These are phyloP conservation scores for Aaosphaeria arxii DNA, from an alignment of 2,329 filamentous ascomycete genomes.

Conservation along the genomic window DNA sequence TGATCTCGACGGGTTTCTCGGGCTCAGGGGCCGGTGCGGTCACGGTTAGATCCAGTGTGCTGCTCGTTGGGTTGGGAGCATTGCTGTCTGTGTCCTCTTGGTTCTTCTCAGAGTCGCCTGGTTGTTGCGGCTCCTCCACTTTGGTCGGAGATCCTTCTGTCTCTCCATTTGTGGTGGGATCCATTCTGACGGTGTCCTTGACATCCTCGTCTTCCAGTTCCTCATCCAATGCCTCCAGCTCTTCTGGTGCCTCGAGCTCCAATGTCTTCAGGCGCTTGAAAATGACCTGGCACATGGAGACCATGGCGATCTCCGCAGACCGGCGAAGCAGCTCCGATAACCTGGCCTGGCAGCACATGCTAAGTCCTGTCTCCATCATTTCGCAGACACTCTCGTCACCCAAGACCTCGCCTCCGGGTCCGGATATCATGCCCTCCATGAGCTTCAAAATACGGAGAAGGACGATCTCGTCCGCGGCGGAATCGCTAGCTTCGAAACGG, in stretches of 20 bases:
- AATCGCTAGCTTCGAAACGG: constrained; percentile 94
- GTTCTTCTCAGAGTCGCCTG: constrained; percentile 28
- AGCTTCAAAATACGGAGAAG: constrained; percentile 90
- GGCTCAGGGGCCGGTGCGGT: constrained; percentile 34
- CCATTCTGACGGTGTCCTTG: constrained; percentile 78
- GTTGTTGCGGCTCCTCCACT: constrained; percentile 33
- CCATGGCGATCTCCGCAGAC: constrained; percentile 95
- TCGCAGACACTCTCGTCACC: constrained; percentile 98
- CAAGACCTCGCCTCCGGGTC: constrained; percentile 86
- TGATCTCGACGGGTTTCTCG: constrained; percentile 58
- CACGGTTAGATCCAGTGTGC: constrained; percentile 43
- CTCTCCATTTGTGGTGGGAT: constrained; percentile 68
- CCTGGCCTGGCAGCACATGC: constrained; percentile 92
- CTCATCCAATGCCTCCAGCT: constrained; percentile 63
- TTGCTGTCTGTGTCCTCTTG: constrained; percentile 36
- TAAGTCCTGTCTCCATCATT: constrained; percentile 98
- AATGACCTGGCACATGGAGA: constrained; percentile 98
- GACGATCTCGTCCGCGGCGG: constrained; percentile 91
- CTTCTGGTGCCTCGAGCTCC: constrained; percentile 70
- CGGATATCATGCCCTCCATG: constrained; percentile 98
- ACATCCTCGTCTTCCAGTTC: constrained; percentile 59
- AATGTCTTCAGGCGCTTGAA: constrained; percentile 90
- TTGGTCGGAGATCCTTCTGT: constrained; percentile 42
- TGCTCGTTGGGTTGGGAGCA: constrained; percentile 38
- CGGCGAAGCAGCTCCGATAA: constrained; percentile 86